phyloP scores from a whole-genome alignment of 176 grass and related monocot genomes.

The Oropetium thomaeum region DNA sequence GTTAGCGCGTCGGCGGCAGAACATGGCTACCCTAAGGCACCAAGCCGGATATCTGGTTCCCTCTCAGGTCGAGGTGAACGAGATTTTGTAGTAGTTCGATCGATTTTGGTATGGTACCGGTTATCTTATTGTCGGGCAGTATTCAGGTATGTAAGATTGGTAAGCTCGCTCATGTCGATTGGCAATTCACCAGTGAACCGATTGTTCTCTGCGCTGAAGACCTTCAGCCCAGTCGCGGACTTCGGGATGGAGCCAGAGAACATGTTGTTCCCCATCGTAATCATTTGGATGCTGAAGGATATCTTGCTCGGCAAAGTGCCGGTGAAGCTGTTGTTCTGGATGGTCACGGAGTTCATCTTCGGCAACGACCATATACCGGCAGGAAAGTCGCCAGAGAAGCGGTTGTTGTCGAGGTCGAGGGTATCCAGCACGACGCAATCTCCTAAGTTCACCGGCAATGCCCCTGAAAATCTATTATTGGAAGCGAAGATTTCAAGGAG shows the following conservation, averaged over 20 bases:
- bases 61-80: constrained; percentile 40
- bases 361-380: constrained; percentile 36
- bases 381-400: constrained; percentile 54
- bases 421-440: too few relatives aligned
- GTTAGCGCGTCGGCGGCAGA: neutral
- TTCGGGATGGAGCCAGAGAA: constrained; percentile 58
- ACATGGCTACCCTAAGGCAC: constrained; percentile 39
- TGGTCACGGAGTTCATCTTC: constrained; percentile 32
- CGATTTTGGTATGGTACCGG: constrained; percentile 45
- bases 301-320: constrained; percentile 44
- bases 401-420: constrained; percentile 64
- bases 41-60: constrained; percentile 49
- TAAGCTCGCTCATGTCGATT: constrained; percentile 37
- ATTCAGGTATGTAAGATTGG: constrained; percentile 21
- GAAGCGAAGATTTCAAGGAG: constrained; percentile 39
- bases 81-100: constrained; percentile 42
- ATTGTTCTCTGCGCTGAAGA: constrained; percentile 57
- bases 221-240: neutral
- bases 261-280: constrained; percentile 57
- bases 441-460: constrained; percentile 33
- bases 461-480: constrained; percentile 56
- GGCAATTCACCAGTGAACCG: constrained; percentile 47
- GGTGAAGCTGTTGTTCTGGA: constrained; percentile 55
- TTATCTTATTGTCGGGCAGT: constrained; percentile 40
- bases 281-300: constrained; percentile 15